Conservation (phyloP, 495 filamentous ascomycete genomes). For the Bathelium albidoporum region DNA sequence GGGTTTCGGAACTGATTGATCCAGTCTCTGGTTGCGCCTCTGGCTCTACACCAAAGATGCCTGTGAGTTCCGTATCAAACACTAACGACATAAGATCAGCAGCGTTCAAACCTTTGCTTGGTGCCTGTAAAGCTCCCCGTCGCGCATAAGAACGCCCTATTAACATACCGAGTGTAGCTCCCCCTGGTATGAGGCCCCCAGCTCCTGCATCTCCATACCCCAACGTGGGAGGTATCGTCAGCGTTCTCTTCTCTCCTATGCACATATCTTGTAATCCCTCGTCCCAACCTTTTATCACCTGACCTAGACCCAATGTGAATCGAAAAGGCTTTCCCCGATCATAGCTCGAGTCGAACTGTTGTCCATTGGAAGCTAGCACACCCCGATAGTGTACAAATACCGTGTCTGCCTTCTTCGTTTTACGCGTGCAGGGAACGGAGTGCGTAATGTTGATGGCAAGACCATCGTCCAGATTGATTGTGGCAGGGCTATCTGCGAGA, state of each 20-base stretch:
- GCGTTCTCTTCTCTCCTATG: slow-evolving; percentile 83
- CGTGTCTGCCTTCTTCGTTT: slow-evolving; percentile 63
- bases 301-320: slow-evolving; percentile 68
- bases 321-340: slow-evolving; percentile 62
- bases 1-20: background rate
- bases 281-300: slow-evolving; percentile 92
- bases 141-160: slow-evolving; percentile 9
- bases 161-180: slow-evolving; percentile 55
- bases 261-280: slow-evolving; percentile 90
- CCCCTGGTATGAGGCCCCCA: slow-evolving; percentile 64
- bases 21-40: slow-evolving; percentile 11
- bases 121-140: background rate
- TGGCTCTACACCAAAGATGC: slow-evolving; percentile 64
- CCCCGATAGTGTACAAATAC: slow-evolving; percentile 84
- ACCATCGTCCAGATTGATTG: slow-evolving; percentile 27
- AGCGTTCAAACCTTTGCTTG: background rate
- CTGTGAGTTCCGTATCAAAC: slow-evolving; percentile 88
- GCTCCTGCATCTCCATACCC: slow-evolving; percentile 70
- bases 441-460: slow-evolving; percentile 68
- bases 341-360: slow-evolving; percentile 57
- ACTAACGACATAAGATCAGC: slow-evolving; percentile 39
- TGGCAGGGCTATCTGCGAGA: background rate
- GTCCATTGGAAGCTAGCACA: slow-evolving; percentile 49
- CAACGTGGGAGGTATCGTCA: slow-evolving; percentile 80
- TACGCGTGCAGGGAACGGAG: slow-evolving; percentile 60